Evolutionary conservation across 306 rosid genomes (phyloP).

Genomic region (Geum urbanum): DNA sequence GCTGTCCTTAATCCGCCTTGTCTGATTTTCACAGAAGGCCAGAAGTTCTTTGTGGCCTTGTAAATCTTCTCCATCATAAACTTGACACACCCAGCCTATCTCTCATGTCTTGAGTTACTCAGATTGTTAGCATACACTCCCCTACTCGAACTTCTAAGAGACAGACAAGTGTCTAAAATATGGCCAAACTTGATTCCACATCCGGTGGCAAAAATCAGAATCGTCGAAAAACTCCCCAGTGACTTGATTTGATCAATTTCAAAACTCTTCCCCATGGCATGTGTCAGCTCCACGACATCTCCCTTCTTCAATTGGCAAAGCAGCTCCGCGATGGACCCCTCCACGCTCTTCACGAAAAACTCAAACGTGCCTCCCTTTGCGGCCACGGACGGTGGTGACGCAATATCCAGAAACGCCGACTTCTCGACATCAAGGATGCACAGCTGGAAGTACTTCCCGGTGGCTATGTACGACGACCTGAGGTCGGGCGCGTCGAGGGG

Average conservation of each 20-base stretch:
- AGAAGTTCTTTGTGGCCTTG: conserved; percentile 73
- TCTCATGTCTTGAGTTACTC: conserved; percentile 36
- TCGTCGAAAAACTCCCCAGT: conserved; percentile 50
- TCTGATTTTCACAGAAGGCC: conserved; percentile 75
- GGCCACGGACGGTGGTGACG: conserved; percentile 74
- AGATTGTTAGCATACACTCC: conserved; percentile 32
- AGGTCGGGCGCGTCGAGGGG: too few relatives aligned
- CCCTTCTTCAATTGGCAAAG: conserved; percentile 78
- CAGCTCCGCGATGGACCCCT: conserved; percentile 79
- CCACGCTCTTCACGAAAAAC: conserved; percentile 73
- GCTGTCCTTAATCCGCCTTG: conserved; percentile 97
- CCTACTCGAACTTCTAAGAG: conserved; percentile 34
- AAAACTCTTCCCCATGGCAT: conserved; percentile 74
- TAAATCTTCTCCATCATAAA: conserved; percentile 66
- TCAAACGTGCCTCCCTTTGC: too few relatives aligned
- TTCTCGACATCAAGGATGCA: too few relatives aligned
- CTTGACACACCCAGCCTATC: conserved; percentile 51
- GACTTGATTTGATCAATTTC: conserved; percentile 60
- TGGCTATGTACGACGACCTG: too few relatives aligned
- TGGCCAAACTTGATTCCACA: conserved; percentile 88
- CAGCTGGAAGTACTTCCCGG: too few relatives aligned
- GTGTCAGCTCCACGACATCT: conserved; percentile 73
- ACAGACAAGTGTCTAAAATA: too few relatives aligned
- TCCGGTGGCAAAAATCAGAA: too few relatives aligned
- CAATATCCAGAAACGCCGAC: conserved; percentile 80